A percentile compares a stretch with the other conserved stretches of the same genome.
phyloP scores from a whole-genome alignment of 2,329 filamentous ascomycete genomes.

The Herpotrichia juniperi region DNA sequence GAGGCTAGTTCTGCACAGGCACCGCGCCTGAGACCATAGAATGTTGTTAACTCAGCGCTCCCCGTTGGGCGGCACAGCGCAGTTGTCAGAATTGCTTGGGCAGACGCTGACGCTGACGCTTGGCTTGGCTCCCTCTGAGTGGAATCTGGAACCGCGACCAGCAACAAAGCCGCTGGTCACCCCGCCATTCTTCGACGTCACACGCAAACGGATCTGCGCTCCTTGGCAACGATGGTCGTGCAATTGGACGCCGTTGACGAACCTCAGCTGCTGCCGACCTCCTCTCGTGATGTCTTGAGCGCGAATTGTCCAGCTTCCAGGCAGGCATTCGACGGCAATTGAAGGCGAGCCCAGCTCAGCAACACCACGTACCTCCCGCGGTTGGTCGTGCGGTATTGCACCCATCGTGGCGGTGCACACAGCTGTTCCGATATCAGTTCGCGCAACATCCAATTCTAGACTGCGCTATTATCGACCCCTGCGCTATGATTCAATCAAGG shows the following conservation, averaged over 20 bases:
- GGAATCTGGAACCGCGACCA: not conserved
- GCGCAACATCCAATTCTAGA: not conserved
- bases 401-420: constrained; percentile 4
- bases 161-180: not conserved
- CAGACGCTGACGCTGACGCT: no score
- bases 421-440: constrained; percentile 4
- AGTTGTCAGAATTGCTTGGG: not conserved
- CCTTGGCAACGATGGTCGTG: not conserved
- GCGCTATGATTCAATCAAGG: not conserved
- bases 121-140: not conserved
- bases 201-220: not conserved
- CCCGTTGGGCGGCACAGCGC: constrained; percentile 3
- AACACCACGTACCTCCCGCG: not conserved
- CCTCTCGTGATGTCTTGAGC: not conserved
- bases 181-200: constrained; percentile 2
- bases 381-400: not conserved
- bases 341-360: not conserved
- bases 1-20: not conserved
- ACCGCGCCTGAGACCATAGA: not conserved
- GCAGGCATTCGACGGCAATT: not conserved
- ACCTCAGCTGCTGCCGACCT: not conserved
- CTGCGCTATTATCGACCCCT: constrained; percentile 13
- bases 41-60: not conserved
- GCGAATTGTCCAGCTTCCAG: not conserved
- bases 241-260: not conserved